Evolutionary conservation across 148 eudicot genomes (phyloP).

Genomic region (Polygonum maritimum): DNA sequence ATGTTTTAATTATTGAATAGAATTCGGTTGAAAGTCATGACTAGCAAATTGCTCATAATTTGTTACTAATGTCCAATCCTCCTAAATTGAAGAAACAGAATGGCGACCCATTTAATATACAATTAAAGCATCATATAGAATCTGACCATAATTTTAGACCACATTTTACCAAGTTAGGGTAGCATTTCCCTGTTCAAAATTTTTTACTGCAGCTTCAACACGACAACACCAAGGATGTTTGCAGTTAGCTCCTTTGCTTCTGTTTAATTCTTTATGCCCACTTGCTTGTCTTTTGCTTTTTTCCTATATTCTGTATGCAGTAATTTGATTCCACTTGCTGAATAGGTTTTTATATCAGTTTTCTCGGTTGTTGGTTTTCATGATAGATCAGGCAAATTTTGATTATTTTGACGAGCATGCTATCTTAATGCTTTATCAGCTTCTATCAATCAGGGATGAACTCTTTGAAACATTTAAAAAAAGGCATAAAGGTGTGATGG

Average conservation of each 20-base stretch:
- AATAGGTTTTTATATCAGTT: neutral
- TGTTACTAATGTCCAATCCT: neutral
- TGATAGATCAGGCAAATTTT: neutral
- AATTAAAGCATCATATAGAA: neutral
- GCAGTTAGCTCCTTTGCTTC: neutral
- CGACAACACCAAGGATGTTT: neutral
- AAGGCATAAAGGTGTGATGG: slow-evolving; percentile 96
- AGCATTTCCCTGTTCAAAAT: neutral
- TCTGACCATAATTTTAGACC: neutral
- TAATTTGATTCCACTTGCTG: neutral
- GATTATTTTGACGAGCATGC: slow-evolving; percentile 12
- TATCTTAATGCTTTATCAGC: slow-evolving; percentile 29
- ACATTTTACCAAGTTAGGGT: neutral
- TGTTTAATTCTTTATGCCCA: neutral
- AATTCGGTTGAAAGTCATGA: neutral
- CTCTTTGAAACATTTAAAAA: slow-evolving; percentile 94
- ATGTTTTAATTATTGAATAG: neutral
- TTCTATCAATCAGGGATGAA: slow-evolving; percentile 80
- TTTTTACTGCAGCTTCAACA: neutral
- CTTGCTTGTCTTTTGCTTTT: neutral
- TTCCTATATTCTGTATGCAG: neutral
- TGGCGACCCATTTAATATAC: neutral
- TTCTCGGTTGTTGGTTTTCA: neutral
- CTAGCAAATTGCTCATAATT: neutral
- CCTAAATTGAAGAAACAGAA: neutral